These are phyloP conservation scores for Fagopyrum esculentum DNA, from an alignment of 148 eudicot species.

Conservation along the genomic window DNA sequence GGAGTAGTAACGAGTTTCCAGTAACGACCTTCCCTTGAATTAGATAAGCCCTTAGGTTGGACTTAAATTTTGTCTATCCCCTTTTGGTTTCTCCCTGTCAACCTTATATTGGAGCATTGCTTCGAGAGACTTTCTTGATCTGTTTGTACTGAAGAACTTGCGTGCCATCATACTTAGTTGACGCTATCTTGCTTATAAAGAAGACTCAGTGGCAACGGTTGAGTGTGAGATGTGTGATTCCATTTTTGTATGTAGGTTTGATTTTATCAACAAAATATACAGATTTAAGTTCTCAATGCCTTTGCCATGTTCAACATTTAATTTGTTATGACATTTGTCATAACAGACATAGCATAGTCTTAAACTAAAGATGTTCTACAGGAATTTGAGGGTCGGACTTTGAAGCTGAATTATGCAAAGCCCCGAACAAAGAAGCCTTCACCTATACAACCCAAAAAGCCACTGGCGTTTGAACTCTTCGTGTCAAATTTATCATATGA, in stretches of 20 bases:
- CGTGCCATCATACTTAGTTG: not conserved
- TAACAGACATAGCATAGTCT: not conserved
- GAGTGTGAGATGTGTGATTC: not conserved
- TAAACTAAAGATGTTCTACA: slow-evolving; percentile 11
- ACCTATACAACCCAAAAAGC: slow-evolving; percentile 32
- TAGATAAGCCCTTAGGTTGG: too few species aligned
- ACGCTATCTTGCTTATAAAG: not conserved
- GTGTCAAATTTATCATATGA: slow-evolving; percentile 67
- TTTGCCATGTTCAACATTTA: not conserved
- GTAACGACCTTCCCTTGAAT: too few species aligned
- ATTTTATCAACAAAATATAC: not conserved
- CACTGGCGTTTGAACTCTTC: slow-evolving; percentile 58
- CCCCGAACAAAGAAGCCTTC: slow-evolving; percentile 39
- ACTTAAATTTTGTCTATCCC: too few species aligned
- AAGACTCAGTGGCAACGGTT: too few species aligned
- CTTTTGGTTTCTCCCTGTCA: too few species aligned
- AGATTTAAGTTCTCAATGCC: not conserved
- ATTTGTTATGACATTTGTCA: not conserved
- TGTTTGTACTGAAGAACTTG: not conserved
- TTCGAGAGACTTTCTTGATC: not conserved
- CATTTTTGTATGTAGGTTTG: not conserved
- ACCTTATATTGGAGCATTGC: too few species aligned
- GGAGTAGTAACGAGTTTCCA: too few species aligned
- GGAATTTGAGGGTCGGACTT: slow-evolving; percentile 73
- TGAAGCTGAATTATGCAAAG: slow-evolving; percentile 69